phyloP scores from a whole-genome alignment of 768 basidiomycete genomes.

The Mycena amicta region DNA sequence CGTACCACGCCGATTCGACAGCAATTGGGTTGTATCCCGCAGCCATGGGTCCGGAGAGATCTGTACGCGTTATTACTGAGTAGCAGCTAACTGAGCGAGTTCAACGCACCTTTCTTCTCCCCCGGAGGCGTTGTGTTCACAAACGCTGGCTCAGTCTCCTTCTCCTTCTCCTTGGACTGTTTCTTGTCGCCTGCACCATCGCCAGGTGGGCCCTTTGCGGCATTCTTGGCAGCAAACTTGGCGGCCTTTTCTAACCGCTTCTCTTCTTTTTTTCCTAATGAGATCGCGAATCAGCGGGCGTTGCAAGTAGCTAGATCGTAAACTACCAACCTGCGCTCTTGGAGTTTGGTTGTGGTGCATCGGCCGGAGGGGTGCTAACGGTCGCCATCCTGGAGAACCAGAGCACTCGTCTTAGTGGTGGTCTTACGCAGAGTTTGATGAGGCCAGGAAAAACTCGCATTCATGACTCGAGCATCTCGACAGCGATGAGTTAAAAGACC shows the following conservation, averaged over 20 bases:
- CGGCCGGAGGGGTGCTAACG: constrained; percentile 18
- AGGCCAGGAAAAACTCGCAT: constrained; percentile 16
- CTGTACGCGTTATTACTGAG: too few relatives aligned
- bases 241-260: constrained; percentile 80
- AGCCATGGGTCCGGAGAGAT: constrained; percentile 85
- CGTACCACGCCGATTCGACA: constrained; percentile 95
- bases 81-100: not conserved
- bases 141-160: constrained; percentile 72
- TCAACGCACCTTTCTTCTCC: constrained; percentile 83
- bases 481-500: too few relatives aligned
- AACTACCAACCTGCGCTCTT: constrained; percentile 46
- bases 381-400: constrained; percentile 17
- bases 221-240: constrained; percentile 71
- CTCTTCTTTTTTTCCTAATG: constrained; percentile 82
- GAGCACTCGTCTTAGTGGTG: constrained; percentile 12
- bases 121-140: constrained; percentile 89
- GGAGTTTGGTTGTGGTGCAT: constrained; percentile 39
- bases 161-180: constrained; percentile 68
- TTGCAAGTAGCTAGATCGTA: not conserved
- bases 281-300: not conserved
- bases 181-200: constrained; percentile 57
- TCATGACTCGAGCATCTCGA: constrained; percentile 18
- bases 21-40: constrained; percentile 94
- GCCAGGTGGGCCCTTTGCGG: constrained; percentile 47
- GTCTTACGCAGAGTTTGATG: constrained; percentile 15